Conservation (phyloP, 139 green algal species). For the Coccomyxa sp. region DNA sequence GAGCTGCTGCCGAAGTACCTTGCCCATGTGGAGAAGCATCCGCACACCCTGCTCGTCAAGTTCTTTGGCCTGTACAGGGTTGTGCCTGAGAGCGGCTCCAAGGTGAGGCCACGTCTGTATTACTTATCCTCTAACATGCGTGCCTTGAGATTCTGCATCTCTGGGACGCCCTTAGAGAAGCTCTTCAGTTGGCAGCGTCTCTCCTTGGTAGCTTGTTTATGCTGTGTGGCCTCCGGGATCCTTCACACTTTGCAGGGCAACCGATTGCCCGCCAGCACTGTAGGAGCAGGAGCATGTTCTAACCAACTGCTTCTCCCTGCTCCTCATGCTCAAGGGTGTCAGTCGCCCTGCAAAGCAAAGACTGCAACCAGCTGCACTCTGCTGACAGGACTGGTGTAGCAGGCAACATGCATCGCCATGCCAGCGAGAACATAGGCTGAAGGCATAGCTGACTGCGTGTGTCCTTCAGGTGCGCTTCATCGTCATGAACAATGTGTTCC, state of each 20-base stretch:
- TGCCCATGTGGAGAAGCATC: slow-evolving; percentile 60
- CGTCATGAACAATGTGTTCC: slow-evolving; percentile 95
- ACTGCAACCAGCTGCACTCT: too few species aligned
- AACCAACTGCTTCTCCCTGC: too few species aligned
- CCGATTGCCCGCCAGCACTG: neutral
- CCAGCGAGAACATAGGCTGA: too few species aligned
- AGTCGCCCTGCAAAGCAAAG: too few species aligned
- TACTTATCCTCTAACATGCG: too few species aligned
- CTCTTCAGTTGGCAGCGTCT: too few species aligned
- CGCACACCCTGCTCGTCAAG: slow-evolving; percentile 78
- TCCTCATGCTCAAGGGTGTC: too few species aligned
- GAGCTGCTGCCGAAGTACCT: slow-evolving; percentile 79
- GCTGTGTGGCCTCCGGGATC: too few species aligned
- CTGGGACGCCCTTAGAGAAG: too few species aligned
- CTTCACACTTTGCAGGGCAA: neutral
- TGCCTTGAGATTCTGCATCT: too few species aligned
- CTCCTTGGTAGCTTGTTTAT: too few species aligned
- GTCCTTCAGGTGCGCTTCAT: slow-evolving; percentile 90
- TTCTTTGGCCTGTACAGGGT: slow-evolving; percentile 89
- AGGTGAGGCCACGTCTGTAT: slow-evolving; percentile 37
- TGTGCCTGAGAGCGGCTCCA: slow-evolving; percentile 66
- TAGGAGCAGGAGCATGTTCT: neutral
- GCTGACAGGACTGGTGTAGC: too few species aligned
- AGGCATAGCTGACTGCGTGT: neutral
- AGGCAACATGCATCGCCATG: neutral